Conservation (phyloP, 78 protist genomes). For the slime mould (Dictyostelium discoideum) region DNA sequence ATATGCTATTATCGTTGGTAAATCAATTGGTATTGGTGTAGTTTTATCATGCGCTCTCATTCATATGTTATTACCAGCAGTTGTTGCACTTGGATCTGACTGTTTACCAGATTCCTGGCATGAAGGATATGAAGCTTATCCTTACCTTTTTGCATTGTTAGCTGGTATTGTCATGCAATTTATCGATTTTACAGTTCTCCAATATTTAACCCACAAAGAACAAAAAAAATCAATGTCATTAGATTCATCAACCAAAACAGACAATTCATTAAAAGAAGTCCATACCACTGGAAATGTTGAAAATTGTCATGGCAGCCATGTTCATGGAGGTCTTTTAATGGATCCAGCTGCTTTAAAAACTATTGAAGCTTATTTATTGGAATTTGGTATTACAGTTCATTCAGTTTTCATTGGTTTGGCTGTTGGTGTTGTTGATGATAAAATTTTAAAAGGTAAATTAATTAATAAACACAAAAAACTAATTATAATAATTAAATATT, state of each 20-base stretch:
- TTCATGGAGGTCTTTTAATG: slow-evolving; percentile 21
- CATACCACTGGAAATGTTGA: not conserved
- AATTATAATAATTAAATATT: not conserved
- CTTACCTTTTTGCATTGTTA: not conserved
- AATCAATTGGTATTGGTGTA: slow-evolving; percentile 73
- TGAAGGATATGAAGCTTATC: slow-evolving; percentile 37
- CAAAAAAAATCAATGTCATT: not conserved
- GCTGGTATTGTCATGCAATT: slow-evolving; percentile 29
- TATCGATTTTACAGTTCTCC: not conserved
- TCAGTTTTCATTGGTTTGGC: slow-evolving; percentile 76
- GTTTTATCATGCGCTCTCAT: slow-evolving; percentile 55
- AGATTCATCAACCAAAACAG: not conserved
- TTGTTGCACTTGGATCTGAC: not conserved
- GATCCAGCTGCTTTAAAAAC: slow-evolving; percentile 23
- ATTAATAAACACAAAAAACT: too few relatives aligned
- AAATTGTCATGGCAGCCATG: slow-evolving; percentile 19
- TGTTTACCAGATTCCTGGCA: slow-evolving; percentile 34
- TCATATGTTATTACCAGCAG: slow-evolving; percentile 67
- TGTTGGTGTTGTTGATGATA: slow-evolving; percentile 33
- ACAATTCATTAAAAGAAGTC: not conserved
- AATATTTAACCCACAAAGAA: slow-evolving; percentile 1
- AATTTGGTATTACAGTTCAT: slow-evolving; percentile 76
- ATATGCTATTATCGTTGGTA: slow-evolving; percentile 29
- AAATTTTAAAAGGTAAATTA: not conserved
- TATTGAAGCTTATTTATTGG: slow-evolving; percentile 44